Conservation (phyloP, 176 grass and related monocot genomes). For the Metroxylon sagu region DNA sequence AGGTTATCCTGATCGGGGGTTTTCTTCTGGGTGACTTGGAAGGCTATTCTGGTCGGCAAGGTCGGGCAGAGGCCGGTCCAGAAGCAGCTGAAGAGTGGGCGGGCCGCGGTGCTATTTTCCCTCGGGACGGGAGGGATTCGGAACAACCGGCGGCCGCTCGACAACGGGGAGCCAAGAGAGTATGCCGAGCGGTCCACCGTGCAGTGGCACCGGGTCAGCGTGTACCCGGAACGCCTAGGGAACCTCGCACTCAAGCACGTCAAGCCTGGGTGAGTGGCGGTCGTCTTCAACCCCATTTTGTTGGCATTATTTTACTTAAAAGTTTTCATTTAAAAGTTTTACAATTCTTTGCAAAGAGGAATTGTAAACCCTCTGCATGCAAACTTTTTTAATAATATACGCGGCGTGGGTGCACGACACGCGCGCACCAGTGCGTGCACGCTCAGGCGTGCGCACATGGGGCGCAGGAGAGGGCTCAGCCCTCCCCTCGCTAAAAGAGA, state of each 20-base stretch:
- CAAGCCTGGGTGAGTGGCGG: slow-evolving; percentile 56
- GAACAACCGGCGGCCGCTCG: slow-evolving; percentile 82
- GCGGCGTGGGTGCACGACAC: no score
- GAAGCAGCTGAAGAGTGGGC: slow-evolving; percentile 56
- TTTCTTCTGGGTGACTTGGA: not conserved
- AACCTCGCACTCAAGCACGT: slow-evolving; percentile 51
- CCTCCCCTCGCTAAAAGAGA: no score
- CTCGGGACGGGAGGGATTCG: slow-evolving; percentile 85
- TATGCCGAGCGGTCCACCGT: slow-evolving; percentile 65
- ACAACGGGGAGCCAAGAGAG: slow-evolving; percentile 62
- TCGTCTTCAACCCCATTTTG: not conserved
- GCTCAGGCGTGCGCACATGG: no score
- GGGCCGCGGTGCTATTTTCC: slow-evolving; percentile 55
- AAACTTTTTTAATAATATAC: no score
- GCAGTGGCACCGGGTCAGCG: slow-evolving; percentile 92
- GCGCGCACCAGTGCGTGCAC: no score
- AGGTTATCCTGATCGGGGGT: not conserved
- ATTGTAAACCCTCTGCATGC: no score
- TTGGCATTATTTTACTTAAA: no score
- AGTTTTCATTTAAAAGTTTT: no score
- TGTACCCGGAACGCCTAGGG: slow-evolving; percentile 47
- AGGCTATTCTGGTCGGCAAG: slow-evolving; percentile 83
- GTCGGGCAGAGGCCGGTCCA: slow-evolving; percentile 67
- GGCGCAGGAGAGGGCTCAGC: no score
- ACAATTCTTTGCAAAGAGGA: no score